Evolutionary conservation across 768 basidiomycete species (phyloP).

Genomic region (Phlegmacium glaucopus): DNA sequence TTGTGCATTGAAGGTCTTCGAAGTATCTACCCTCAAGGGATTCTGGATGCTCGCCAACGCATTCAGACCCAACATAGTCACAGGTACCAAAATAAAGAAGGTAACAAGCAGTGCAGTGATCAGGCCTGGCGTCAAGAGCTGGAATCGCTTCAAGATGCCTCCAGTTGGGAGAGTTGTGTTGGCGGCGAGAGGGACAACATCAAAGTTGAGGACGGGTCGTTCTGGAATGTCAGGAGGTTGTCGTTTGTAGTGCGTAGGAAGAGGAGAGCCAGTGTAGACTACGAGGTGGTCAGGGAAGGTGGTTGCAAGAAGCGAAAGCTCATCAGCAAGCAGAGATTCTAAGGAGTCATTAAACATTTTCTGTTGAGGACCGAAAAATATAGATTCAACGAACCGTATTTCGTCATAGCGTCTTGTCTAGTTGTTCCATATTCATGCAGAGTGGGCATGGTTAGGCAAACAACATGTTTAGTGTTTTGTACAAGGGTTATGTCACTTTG

Average conservation of each 20-base stretch:
- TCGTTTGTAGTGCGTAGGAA: slow-evolving; percentile 36
- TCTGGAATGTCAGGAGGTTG: slow-evolving; percentile 25
- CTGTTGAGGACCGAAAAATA: not conserved
- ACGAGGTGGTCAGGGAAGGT: slow-evolving; percentile 61
- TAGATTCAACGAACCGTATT: slow-evolving; percentile 45
- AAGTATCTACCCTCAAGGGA: slow-evolving; percentile 56
- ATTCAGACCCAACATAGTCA: slow-evolving; percentile 58
- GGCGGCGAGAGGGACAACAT: slow-evolving; percentile 14
- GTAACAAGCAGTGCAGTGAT: slow-evolving; percentile 62
- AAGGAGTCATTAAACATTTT: not conserved
- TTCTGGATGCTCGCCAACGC: slow-evolving; percentile 75
- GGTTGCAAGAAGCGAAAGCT: slow-evolving; percentile 46
- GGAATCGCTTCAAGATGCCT: slow-evolving; percentile 71
- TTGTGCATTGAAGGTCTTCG: slow-evolving; percentile 62
- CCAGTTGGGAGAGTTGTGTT: slow-evolving; percentile 41
- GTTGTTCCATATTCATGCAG: slow-evolving; percentile 37
- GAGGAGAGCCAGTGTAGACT: slow-evolving; percentile 56
- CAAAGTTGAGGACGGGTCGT: slow-evolving; percentile 23
- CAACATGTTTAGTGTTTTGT: slow-evolving; percentile 46
- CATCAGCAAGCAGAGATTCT: slow-evolving; percentile 45
- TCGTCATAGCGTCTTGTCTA: slow-evolving; percentile 45
- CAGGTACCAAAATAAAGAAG: slow-evolving; percentile 66
- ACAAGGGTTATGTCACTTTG: slow-evolving; percentile 32
- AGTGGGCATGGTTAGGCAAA: slow-evolving; percentile 55
- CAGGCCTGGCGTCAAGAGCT: slow-evolving; percentile 73